Percentiles rank a stretch among this genome's conserved stretches.
phyloP scores from a whole-genome alignment of 768 basidiomycete genomes.

The Phaeotremella skinneri region DNA sequence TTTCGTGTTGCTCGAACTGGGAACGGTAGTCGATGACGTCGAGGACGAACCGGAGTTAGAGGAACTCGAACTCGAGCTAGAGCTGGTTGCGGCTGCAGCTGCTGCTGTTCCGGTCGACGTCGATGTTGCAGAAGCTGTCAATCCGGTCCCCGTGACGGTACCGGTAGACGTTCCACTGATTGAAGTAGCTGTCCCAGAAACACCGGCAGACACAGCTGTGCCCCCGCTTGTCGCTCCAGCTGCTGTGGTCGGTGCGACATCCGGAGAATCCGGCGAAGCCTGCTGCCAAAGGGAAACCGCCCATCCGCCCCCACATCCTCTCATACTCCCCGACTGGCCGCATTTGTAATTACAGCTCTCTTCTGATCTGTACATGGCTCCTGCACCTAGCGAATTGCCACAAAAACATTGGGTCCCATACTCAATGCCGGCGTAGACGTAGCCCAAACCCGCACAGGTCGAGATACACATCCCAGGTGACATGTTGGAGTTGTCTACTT shows the following conservation, averaged over 20 bases:
- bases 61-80: background rate
- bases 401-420: slow-evolving; percentile 24
- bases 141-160: background rate
- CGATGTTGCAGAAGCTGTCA: background rate
- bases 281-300: background rate
- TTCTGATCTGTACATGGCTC: slow-evolving; percentile 8
- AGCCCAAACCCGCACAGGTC: slow-evolving; percentile 34
- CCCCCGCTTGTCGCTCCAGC: background rate
- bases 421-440: slow-evolving; percentile 28
- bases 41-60: background rate
- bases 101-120: background rate
- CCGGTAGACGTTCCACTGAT: too few species aligned
- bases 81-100: background rate
- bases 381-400: slow-evolving; percentile 15
- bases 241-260: background rate
- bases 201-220: background rate
- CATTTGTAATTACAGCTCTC: background rate
- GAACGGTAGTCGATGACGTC: background rate
- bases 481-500: slow-evolving; percentile 11
- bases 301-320: background rate
- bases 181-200: background rate
- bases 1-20: slow-evolving; percentile 47
- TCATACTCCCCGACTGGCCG: slow-evolving; percentile 1
- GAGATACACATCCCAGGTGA: slow-evolving; percentile 28
- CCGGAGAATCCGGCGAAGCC: slow-evolving; percentile 1